Base-by-base conservation (phyloP, 1,284 basidiomycete species). In the Austroboletus novae-zelandiae region DNA sequence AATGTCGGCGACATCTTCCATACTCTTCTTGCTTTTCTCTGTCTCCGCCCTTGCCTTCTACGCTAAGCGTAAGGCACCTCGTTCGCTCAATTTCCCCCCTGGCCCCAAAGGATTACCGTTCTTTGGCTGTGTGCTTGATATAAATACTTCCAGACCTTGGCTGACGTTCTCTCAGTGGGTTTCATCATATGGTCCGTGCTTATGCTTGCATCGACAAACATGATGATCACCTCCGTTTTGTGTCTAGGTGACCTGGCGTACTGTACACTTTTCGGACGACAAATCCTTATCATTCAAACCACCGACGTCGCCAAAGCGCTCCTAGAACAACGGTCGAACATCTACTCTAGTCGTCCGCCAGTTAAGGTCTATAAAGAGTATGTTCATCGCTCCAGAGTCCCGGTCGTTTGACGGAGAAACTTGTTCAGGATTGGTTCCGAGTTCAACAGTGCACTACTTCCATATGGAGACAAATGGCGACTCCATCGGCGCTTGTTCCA, bases 321-420 rank as follows among this genome's bases (percentile, higher is more conserved):
- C 1, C 58, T 74, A 3, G 66, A 69, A 18, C 68, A 66, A 43
- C 64, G 71, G 15, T 66, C 69, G 7, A 52, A 42, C 18, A 48
- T 64, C 35, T 73, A 72, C 37, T 67, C 71, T 1, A 71, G 67
- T 45, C 59, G 70, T 11, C 70, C 71, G 4, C 67, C 51, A 29
- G 56, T 68, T 15, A 58, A 27, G 47, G 45, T 51, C 14, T 52
- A 50, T 9, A 46, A 58, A 48, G 61, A 59, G 62, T 67, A 41
- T 9, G 58, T 23, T 42, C n/a, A 23, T 25, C 43, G 14, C 25
- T 20, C 8, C 11, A 44, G 17, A 40, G 34, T 42, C 25, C 25
- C 10, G 23, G 35, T 50, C 14, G 6, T 48, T 46, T 47, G 20
- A 53, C 43, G 35, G 17, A 51, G 39, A 5, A 14, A 3, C n/a